Evolutionary conservation across 2,329 filamentous ascomycete genomes (phyloP).

Genomic region (Penicillium hesseltinei): DNA sequence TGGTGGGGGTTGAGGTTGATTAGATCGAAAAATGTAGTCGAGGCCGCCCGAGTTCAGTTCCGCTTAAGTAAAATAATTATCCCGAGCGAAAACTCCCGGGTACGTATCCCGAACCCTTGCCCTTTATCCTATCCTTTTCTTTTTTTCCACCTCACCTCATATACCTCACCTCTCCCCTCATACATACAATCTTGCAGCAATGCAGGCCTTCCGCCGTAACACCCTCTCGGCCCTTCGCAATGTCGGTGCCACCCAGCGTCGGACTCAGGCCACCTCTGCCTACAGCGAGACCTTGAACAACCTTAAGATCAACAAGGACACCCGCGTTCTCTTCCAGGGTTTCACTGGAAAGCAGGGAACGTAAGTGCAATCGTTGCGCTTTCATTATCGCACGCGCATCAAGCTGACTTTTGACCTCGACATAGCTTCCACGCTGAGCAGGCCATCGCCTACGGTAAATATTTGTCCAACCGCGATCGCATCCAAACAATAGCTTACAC

Average conservation of each 20-base stretch:
- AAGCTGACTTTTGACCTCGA: conserved; percentile 23
- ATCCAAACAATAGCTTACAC: conserved; percentile 22
- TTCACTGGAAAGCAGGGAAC: conserved; percentile 98
- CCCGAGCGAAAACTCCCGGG: conserved; percentile 35
- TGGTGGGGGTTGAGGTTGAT: conserved; percentile 18
- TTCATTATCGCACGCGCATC: conserved; percentile 28
- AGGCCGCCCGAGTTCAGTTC: conserved; percentile 32
- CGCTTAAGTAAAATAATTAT: conserved; percentile 39
- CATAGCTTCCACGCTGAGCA: conserved; percentile 91
- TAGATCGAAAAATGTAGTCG: conserved; percentile 28
- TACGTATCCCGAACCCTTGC: conserved; percentile 30
- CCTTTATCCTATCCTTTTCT: conserved; percentile 21
- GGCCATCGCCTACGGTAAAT: conserved; percentile 94
- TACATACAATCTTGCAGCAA: conserved; percentile 40
- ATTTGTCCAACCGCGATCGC: conserved; percentile 20
- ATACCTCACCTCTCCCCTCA: conserved; percentile 15
- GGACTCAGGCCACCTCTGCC: conserved; percentile 66
- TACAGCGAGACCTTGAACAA: conserved; percentile 76
- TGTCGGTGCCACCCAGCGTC: conserved; percentile 61
- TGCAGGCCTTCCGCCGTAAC: conserved; percentile 83
- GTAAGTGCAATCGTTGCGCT: conserved; percentile 53
- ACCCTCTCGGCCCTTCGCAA: conserved; percentile 66
- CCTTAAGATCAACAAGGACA: conserved; percentile 88
- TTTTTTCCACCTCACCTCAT: conserved; percentile 17
- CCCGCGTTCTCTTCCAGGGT: conserved; percentile 94